Evolutionary conservation across 1,139 yeast genomes (phyloP), one percentile per base, ranked within the genome.

Genomic region (Pneumocystis wakefieldiae): DNA sequence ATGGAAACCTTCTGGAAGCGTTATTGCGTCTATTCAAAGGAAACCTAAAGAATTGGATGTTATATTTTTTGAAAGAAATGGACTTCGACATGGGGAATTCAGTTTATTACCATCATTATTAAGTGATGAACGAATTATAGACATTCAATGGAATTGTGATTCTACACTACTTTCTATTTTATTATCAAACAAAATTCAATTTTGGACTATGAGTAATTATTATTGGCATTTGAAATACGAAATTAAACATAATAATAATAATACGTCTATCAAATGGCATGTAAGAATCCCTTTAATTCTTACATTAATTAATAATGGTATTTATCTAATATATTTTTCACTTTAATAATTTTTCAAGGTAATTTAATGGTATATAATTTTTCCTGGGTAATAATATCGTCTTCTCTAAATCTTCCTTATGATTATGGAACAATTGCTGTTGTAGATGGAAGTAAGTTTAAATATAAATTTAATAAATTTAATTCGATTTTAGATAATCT

Each of bases 201-300:
- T 94, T 48, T 94, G 97, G 97, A 85, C 95, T 0, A 80, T 87
- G 1, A 91, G 88, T 71, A 94, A 94, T 73, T 94, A 91, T 73
- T 95, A 91, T 72, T 94, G 98, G 97, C 89, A 87, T 72, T 78
- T 91, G 68, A 92, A 94, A 72, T 95, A 87, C 73, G 95, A 86
- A 71, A 75, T 91, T 3, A 70, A 70, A 61, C 72, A 78, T 3
- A 70, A 73, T 53, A 68, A 73, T 1, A 59, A 65, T 0, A 70
- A 68, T 35, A 74, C 75, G 58, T 67, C 72, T 32, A 78, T 87
- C 29, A 67, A 81, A 71, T 92, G 95, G 84, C 97, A 92, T 71
- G 92, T 95, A 0, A 97, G 91, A 71, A 87, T 87, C 71, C 90
- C 95, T 0, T 79, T 84, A 61, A 84, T 87, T 59, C 73, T 89